Percentiles rank a stretch among this genome's conserved stretches.
Evolutionary conservation across 371 early-diverging fungal genomes (phyloP).

Genomic region (Catenaria anguillulae): DNA sequence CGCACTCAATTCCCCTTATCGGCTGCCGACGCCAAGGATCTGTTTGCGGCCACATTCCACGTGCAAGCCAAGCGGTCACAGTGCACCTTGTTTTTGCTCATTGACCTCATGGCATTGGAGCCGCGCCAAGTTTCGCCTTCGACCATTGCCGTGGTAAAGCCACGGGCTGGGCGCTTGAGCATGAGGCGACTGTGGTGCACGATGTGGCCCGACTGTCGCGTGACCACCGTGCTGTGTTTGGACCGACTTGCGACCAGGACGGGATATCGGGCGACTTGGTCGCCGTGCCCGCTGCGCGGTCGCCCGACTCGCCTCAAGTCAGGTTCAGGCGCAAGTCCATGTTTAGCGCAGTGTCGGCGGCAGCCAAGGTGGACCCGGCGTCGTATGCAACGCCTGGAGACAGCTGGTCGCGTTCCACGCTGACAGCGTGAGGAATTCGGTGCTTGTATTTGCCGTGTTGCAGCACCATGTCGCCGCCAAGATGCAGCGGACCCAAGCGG

Average conservation of each 20-base stretch:
- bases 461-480: too few relatives aligned
- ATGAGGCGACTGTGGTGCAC: conserved; percentile 25
- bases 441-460: neutral
- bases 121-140: conserved; percentile 9
- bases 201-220: conserved; percentile 22
- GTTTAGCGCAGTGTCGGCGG: neutral
- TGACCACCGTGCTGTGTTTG: conserved; percentile 12
- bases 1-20: neutral
- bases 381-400: neutral
- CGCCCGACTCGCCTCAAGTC: conserved; percentile 5
- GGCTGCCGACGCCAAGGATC: conserved; percentile 7
- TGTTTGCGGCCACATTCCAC: conserved; percentile 7
- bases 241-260: neutral
- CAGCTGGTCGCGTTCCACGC: neutral
- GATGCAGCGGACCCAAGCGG: neutral
- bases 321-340: neutral
- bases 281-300: neutral
- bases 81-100: conserved; percentile 23
- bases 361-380: too few relatives aligned
- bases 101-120: conserved; percentile 24
- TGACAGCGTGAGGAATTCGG: neutral
- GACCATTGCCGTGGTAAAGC: neutral
- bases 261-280: neutral
- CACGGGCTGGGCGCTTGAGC: conserved; percentile 14
- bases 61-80: conserved; percentile 26